phyloP scores from a whole-genome alignment of 495 filamentous ascomycete genomes.

The Choiromyces venosus region DNA sequence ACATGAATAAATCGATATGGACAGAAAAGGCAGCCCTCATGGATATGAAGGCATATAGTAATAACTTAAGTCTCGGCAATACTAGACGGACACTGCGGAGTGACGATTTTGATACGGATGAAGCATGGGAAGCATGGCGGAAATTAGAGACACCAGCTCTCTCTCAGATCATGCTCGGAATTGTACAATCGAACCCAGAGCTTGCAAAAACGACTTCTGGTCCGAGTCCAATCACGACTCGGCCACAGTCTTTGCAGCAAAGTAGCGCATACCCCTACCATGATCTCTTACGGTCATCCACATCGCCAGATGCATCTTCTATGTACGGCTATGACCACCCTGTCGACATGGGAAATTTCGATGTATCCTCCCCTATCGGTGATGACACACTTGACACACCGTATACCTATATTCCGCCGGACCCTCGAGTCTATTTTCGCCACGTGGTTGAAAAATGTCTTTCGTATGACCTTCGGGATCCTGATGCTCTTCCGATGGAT shows the following conservation, averaged over 20 bases:
- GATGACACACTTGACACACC: constrained; percentile 44
- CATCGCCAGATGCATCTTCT: constrained; percentile 20
- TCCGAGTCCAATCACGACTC: background rate
- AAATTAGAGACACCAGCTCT: constrained; percentile 74
- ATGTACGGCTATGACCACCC: constrained; percentile 67
- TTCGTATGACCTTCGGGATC: constrained; percentile 55
- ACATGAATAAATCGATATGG: constrained; percentile 72
- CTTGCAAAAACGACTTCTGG: constrained; percentile 57
- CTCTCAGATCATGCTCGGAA: constrained; percentile 85
- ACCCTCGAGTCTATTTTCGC: constrained; percentile 75
- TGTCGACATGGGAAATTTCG: constrained; percentile 61
- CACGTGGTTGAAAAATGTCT: constrained; percentile 54
- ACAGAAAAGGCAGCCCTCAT: constrained; percentile 84
- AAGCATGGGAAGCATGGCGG: constrained; percentile 85
- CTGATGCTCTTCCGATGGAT: constrained; percentile 52
- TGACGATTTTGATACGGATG: constrained; percentile 86
- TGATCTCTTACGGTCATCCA: constrained; percentile 27
- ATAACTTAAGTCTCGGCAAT: constrained; percentile 68
- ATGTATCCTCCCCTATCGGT: constrained; percentile 46
- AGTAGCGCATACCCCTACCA: background rate
- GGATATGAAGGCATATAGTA: constrained; percentile 89
- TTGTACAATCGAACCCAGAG: constrained; percentile 75
- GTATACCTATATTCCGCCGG: constrained; percentile 84
- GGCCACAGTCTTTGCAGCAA: constrained; percentile 13
- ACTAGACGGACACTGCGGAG: constrained; percentile 69